phyloP scores from a whole-genome alignment of 345 rosid species.

The Sisymbrium altissimum region DNA sequence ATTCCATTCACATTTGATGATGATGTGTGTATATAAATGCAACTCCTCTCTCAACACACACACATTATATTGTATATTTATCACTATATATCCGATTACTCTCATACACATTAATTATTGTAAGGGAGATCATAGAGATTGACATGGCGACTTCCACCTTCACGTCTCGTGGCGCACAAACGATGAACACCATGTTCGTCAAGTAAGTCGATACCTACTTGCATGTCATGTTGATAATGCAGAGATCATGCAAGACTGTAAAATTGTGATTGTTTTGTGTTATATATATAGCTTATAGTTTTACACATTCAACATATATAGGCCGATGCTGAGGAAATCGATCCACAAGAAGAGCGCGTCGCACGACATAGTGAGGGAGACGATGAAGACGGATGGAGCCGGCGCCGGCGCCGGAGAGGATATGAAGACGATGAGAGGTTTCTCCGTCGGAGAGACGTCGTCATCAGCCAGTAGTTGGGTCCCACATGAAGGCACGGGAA shows the following conservation, averaged over 20 bases:
- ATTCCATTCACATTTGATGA: constrained; percentile 15
- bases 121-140: constrained; percentile 4
- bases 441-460: constrained; percentile 21
- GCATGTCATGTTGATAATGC: not conserved
- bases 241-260: not conserved
- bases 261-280: not conserved
- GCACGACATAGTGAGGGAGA: constrained; percentile 32
- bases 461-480: constrained; percentile 32
- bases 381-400: constrained; percentile 28
- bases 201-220: constrained; percentile 9
- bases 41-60: not conserved
- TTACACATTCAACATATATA: constrained; percentile 6
- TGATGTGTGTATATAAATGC: not conserved
- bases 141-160: constrained; percentile 35
- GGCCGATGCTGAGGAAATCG: constrained; percentile 37
- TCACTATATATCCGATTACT: not conserved
- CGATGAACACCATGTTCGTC: constrained; percentile 32
- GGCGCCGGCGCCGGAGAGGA: constrained; percentile 13
- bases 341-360: constrained; percentile 35
- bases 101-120: not conserved
- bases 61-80: not conserved
- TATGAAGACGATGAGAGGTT: constrained; percentile 21
- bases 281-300: no score
- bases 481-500: constrained; percentile 37
- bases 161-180: constrained; percentile 35